Conservation (phyloP, 1,284 basidiomycete species). For the Papiliotrema flavescens region DNA sequence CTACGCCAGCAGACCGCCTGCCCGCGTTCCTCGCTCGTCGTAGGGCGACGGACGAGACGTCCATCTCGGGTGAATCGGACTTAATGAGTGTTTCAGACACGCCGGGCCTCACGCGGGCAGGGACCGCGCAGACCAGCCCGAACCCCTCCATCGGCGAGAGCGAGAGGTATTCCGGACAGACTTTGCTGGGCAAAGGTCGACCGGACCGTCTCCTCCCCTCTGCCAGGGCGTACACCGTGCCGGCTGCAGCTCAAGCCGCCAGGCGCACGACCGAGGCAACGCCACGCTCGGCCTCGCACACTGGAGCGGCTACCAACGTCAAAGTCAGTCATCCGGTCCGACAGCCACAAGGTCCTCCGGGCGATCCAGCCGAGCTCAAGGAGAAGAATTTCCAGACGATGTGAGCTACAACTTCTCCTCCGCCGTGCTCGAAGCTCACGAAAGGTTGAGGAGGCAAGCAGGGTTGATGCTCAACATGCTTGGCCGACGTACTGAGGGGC, state of each 20-base stretch:
- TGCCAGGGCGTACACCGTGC: background rate
- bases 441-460: constrained; percentile 26
- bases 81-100: background rate
- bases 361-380: constrained; percentile 77
- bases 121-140: background rate
- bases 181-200: background rate
- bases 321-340: constrained; percentile 48
- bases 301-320: background rate
- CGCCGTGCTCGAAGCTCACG: background rate
- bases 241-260: background rate
- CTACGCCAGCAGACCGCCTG: constrained; percentile 3
- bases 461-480: constrained; percentile 36
- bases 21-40: constrained; percentile 19
- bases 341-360: constrained; percentile 81
- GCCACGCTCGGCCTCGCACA: constrained; percentile 6
- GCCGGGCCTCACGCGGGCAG: background rate
- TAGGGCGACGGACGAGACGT: constrained; percentile 17
- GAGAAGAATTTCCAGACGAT: constrained; percentile 74
- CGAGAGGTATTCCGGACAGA: background rate
- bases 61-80: constrained; percentile 1
- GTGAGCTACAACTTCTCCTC: constrained; percentile 2
- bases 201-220: background rate
- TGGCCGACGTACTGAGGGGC: constrained; percentile 23
- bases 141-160: background rate
- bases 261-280: background rate